Percentiles rank a stretch among this genome's conserved stretches.
Evolutionary conservation across 1,284 basidiomycete genomes (phyloP).

Genomic region (Naganishia sp.): DNA sequence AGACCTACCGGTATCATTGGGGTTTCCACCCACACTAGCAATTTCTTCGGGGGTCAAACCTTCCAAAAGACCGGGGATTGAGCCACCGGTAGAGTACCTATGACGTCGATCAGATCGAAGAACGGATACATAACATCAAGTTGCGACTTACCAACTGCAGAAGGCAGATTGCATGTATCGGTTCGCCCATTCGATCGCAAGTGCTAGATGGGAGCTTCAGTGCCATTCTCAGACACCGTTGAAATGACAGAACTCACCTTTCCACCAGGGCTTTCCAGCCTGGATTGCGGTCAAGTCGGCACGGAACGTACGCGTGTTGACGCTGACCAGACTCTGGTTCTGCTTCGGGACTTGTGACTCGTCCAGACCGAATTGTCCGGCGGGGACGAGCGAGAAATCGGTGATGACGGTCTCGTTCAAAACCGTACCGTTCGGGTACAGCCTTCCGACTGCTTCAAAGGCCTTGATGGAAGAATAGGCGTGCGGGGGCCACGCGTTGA

Average conservation of each 20-base stretch:
- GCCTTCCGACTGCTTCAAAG: conserved; percentile 58
- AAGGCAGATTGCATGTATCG: conserved; percentile 76
- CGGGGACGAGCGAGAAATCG: conserved; percentile 68
- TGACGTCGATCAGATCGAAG: background rate
- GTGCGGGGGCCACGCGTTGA: conserved; percentile 41
- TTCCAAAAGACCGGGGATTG: conserved; percentile 67
- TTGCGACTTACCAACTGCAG: conserved; percentile 75
- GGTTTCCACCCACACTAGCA: conserved; percentile 64
- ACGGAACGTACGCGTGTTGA: conserved; percentile 65
- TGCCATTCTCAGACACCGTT: conserved; percentile 58
- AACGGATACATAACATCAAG: background rate
- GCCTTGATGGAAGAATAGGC: conserved; percentile 72
- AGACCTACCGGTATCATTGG: conserved; percentile 62
- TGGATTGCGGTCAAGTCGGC: conserved; percentile 38
- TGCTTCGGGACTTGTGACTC: conserved; percentile 71
- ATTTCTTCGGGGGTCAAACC: conserved; percentile 70
- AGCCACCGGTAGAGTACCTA: conserved; percentile 68
- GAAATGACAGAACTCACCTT: conserved; percentile 59
- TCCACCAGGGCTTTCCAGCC: conserved; percentile 51
- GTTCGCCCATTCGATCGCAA: conserved; percentile 63
- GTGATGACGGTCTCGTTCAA: conserved; percentile 54
- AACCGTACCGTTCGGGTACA: conserved; percentile 38
- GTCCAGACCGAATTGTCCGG: conserved; percentile 70
- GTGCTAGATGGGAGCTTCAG: conserved; percentile 52
- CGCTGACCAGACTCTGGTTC: conserved; percentile 57